Evolutionary conservation across 306 rosid genomes (phyloP).

Genomic region (Glycyrrhiza uralensis): DNA sequence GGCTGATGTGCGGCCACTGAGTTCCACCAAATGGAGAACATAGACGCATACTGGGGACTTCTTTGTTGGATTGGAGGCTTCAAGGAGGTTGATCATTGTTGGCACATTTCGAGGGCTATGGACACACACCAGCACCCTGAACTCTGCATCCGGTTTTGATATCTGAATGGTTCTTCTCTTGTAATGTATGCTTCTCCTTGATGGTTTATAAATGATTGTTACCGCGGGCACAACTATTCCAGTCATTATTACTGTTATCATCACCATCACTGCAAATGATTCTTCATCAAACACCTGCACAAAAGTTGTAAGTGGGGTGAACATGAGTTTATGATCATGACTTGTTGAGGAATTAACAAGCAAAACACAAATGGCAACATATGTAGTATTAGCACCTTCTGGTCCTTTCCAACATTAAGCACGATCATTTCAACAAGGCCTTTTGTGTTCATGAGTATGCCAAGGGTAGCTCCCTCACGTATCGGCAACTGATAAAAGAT

Average conservation of each 20-base stretch:
- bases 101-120: conserved; percentile 87
- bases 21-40: conserved; percentile 81
- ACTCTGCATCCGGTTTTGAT: conserved; percentile 58
- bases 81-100: conserved; percentile 79
- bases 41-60: conserved; percentile 72
- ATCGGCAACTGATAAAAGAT: conserved; percentile 57
- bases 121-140: conserved; percentile 60
- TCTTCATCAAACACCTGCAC: conserved; percentile 76
- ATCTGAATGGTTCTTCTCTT: conserved; percentile 63
- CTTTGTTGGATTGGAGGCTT: conserved; percentile 75
- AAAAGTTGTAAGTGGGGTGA: neutral
- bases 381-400: conserved; percentile 42
- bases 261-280: conserved; percentile 81
- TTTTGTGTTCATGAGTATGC: conserved; percentile 91
- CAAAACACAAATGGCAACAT: neutral
- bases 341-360: neutral
- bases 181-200: conserved; percentile 50
- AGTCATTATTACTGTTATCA: conserved; percentile 70
- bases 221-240: conserved; percentile 59
- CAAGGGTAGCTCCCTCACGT: conserved; percentile 71
- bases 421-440: conserved; percentile 89
- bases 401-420: conserved; percentile 87
- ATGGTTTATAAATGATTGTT: conserved; percentile 59
- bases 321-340: neutral
- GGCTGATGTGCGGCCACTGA: conserved; percentile 90